phyloP scores from a whole-genome alignment of 2,329 filamentous ascomycete species.

The Teratosphaeria epicoccoides region DNA sequence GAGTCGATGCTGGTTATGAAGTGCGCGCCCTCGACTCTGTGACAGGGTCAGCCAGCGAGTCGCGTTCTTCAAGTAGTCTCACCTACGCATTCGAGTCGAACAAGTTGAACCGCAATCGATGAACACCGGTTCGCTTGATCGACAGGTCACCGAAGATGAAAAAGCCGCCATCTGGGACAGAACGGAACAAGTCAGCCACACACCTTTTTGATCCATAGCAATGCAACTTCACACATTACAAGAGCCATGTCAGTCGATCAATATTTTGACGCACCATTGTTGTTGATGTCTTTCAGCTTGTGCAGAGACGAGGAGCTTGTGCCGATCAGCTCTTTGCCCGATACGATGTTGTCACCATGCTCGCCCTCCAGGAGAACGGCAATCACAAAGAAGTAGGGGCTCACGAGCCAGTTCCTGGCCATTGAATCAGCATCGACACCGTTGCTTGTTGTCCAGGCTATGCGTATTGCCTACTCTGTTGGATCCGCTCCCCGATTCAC shows the following conservation, averaged over 20 bases:
- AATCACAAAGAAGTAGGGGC: conserved; percentile 54
- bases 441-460: not conserved
- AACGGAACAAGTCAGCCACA: not conserved
- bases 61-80: not conserved
- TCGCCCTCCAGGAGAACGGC: conserved; percentile 38
- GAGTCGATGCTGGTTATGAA: conserved; percentile 48
- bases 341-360: conserved; percentile 10
- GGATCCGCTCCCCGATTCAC: conserved; percentile 28
- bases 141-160: conserved; percentile 89
- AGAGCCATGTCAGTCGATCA: not conserved
- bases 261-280: conserved; percentile 37
- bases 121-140: conserved; percentile 61
- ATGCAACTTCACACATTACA: not conserved
- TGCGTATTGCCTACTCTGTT: conserved; percentile 3
- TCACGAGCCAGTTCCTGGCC: conserved; percentile 50
- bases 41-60: not conserved
- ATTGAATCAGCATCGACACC: conserved; percentile 5
- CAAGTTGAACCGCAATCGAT: conserved; percentile 64
- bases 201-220: not conserved
- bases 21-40: not conserved
- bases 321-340: conserved; percentile 38
- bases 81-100: conserved; percentile 58
- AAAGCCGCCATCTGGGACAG: conserved; percentile 57
- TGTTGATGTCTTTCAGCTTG: conserved; percentile 66
- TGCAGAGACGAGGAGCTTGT: conserved; percentile 72